Conservation (phyloP, 306 rosid species). For the Castanospermum australe region DNA sequence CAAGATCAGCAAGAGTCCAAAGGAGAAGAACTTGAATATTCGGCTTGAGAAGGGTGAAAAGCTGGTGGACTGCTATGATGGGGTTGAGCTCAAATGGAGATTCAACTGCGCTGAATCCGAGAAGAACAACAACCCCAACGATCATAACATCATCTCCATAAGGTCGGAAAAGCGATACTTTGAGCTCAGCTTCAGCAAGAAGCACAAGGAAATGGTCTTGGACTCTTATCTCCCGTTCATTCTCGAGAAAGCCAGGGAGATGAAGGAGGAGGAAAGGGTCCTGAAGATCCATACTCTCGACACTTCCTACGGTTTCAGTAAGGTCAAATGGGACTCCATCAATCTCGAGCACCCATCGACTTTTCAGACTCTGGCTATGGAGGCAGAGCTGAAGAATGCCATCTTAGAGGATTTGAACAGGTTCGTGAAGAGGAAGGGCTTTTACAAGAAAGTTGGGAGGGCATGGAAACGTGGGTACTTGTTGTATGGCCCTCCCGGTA, state of each 20-base stretch:
- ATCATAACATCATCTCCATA: not conserved
- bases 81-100: slow-evolving; percentile 49
- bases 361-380: slow-evolving; percentile 83
- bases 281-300: slow-evolving; percentile 73
- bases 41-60: slow-evolving; percentile 67
- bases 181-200: slow-evolving; percentile 65
- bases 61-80: slow-evolving; percentile 46
- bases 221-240: slow-evolving; percentile 52
- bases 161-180: slow-evolving; percentile 52
- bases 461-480: slow-evolving; percentile 95
- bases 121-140: slow-evolving; percentile 33
- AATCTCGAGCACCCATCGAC: slow-evolving; percentile 86
- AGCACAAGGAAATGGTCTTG: slow-evolving; percentile 40
- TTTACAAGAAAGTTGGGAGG: slow-evolving; percentile 75
- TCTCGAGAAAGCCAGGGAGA: slow-evolving; percentile 43
- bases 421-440: slow-evolving; percentile 77
- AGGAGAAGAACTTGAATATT: slow-evolving; percentile 55
- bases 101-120: slow-evolving; percentile 40
- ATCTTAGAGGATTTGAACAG: slow-evolving; percentile 62
- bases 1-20: slow-evolving; percentile 56
- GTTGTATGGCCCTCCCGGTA: slow-evolving; percentile 86
- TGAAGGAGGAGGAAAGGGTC: slow-evolving; percentile 47
- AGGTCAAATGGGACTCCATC: slow-evolving; percentile 66
- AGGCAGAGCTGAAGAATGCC: slow-evolving; percentile 34
- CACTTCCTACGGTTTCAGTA: slow-evolving; percentile 12